Conservation (phyloP, 352 stramenopile species). For the Pythium coloratum region DNA sequence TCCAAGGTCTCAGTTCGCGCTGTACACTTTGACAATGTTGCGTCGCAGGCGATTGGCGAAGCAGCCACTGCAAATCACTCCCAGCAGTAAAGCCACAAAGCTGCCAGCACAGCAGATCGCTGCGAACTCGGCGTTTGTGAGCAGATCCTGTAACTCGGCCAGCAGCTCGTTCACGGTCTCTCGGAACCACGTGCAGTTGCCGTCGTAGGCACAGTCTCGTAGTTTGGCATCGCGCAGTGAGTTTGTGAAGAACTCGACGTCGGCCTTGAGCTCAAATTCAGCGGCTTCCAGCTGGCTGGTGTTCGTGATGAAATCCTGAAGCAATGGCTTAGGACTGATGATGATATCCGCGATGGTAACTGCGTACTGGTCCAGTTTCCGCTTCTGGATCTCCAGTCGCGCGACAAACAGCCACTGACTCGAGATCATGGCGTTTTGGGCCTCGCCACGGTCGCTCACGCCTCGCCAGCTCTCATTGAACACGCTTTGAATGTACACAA, state of each 20-base stretch:
- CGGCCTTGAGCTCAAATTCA: conserved; percentile 57
- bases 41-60: conserved; percentile 50
- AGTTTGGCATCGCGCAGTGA: conserved; percentile 53
- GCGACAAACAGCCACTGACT: conserved; percentile 46
- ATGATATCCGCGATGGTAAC: conserved; percentile 35
- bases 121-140: conserved; percentile 38
- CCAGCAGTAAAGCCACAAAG: conserved; percentile 30
- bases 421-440: conserved; percentile 49
- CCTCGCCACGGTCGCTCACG: conserved; percentile 36
- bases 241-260: conserved; percentile 60
- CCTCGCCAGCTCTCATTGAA: conserved; percentile 62
- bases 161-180: conserved; percentile 45
- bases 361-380: conserved; percentile 40
- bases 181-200: conserved; percentile 61
- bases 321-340: conserved; percentile 32
- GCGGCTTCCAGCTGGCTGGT: conserved; percentile 51
- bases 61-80: conserved; percentile 34
- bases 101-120: conserved; percentile 35
- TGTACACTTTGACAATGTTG: conserved; percentile 64
- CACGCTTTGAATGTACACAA: conserved; percentile 37
- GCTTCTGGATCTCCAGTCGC: conserved; percentile 45
- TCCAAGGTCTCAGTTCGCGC: conserved; percentile 19
- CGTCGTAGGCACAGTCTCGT: conserved; percentile 52
- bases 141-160: conserved; percentile 44
- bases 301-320: conserved; percentile 39